Evolutionary conservation across 1,139 yeast species (phyloP), one percentile per base, ranked within the genome.

Genomic region (Debaryomyces psychrophilus): DNA sequence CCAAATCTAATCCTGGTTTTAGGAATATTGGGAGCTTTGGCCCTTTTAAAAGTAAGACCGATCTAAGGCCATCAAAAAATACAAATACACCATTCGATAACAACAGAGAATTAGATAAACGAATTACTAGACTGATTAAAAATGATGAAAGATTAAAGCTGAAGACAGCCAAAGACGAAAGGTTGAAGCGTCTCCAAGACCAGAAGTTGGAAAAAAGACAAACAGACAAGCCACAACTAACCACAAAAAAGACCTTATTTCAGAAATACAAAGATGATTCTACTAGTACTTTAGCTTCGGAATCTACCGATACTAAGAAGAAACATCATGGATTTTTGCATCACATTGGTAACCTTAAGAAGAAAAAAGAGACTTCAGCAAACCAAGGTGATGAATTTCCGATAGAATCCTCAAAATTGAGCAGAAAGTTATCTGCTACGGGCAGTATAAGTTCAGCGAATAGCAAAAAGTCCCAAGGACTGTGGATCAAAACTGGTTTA

Each of bases 61-160:
- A 38, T 8, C 3, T 36, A 17, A 25, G 27, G 18, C 6, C 12
- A 12, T 5, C 22, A 4, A 38, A 23, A 20, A 25, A 20, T 12
- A 12, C 20, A 20, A 25, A 20, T 12, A 12, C 20, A 6, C 15
- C 34, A 11, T 22, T 31, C 9, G 42, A 31, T 14, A 28, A 37
- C 31, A 67, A 64, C 48, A 58, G 60, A 41, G 71, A 67, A 36
- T 47, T 67, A n/a, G 74, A 69, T 48, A 64, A 60, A 47, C 53
- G 66, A 26, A 62, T 68, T 39, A 60, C 67, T 28, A 63, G 61
- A 44, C 51, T 63, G 50, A 65, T 67, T 42, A 68, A 60, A 46
- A 60, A 59, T 38, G 73, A 66, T 29, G 73, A 65, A 44, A 64
- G 62, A 44, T 22, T 56, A 34, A 66, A 64, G 46, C 47, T 49